Conservation (phyloP, 176 grass and related monocot species). For the Zea luxurians region DNA sequence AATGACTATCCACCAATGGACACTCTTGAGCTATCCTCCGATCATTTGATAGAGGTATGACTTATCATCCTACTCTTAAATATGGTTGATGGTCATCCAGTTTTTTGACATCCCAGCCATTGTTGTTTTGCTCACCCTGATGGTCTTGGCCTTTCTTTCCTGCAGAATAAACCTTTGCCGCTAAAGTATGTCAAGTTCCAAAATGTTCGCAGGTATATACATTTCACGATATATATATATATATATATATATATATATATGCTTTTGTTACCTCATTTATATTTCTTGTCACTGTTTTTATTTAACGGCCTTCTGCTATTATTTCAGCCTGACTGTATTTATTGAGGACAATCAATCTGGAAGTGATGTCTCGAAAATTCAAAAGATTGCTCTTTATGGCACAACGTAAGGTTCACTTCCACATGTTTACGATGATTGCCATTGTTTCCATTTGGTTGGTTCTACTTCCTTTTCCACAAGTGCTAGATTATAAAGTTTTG, state of each 20-base stretch:
- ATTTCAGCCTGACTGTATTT: conserved; percentile 87
- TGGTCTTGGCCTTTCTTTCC: conserved; percentile 30
- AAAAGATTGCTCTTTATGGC: conserved; percentile 84
- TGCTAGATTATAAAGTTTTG: background rate
- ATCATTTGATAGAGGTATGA: conserved; percentile 73
- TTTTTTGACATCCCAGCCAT: background rate
- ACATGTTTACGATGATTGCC: background rate
- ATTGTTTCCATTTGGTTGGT: background rate
- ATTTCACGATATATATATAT: background rate
- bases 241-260: too few species aligned
- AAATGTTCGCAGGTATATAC: conserved; percentile 87
- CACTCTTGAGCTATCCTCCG: conserved; percentile 60
- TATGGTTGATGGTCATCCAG: background rate
- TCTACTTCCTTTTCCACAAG: background rate
- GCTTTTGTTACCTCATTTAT: too few species aligned
- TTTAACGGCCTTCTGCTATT: conserved; percentile 18
- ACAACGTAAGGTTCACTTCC: conserved; percentile 63
- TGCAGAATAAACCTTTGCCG: conserved; percentile 60
- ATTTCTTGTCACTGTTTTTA: conserved; percentile 8
- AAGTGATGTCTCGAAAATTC: conserved; percentile 75
- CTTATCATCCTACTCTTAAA: background rate
- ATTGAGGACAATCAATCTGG: conserved; percentile 95
- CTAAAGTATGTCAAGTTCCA: conserved; percentile 99
- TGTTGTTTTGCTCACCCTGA: conserved; percentile 29
- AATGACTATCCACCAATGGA: conserved; percentile 94